phyloP scores from a whole-genome alignment of 805 yeast genomes.

The Lachancea mirantina region DNA sequence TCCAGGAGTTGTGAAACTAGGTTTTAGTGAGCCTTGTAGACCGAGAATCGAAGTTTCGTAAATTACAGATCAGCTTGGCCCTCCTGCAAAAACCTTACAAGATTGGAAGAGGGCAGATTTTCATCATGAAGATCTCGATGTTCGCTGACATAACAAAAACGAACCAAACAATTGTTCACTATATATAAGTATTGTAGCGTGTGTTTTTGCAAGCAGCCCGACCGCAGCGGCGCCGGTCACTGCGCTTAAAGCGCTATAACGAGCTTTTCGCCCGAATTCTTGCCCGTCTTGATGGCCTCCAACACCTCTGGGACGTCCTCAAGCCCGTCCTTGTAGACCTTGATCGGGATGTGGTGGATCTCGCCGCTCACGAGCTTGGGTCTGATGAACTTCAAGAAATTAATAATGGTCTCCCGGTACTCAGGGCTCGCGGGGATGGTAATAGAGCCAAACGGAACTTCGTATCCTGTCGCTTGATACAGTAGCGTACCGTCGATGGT shows the following conservation, averaged over 20 bases:
- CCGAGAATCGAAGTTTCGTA: constrained; percentile 10
- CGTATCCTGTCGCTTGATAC: constrained; percentile 34
- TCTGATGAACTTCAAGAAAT: constrained; percentile 26
- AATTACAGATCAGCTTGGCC: constrained; percentile 21
- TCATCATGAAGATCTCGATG: too few species aligned
- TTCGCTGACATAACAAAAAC: too few species aligned
- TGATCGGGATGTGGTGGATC: constrained; percentile 32
- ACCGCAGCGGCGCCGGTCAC: too few species aligned
- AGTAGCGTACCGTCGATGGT: constrained; percentile 32
- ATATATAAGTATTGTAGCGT: too few species aligned
- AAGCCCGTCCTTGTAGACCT: constrained; percentile 29
- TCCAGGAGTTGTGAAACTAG: constrained; percentile 1
- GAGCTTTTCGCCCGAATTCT: constrained; percentile 28
- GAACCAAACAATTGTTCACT: too few species aligned
- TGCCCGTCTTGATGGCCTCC: constrained; percentile 24
- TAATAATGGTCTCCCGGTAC: constrained; percentile 20
- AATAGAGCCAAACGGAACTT: constrained; percentile 27
- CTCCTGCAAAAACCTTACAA: constrained; percentile 22
- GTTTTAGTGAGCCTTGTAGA: background rate
- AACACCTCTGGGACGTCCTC: constrained; percentile 24
- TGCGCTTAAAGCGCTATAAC: constrained; percentile 17
- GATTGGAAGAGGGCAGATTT: too few species aligned
- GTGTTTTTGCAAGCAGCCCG: too few species aligned
- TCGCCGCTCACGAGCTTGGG: constrained; percentile 22
- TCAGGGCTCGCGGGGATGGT: constrained; percentile 22